Evolutionary conservation across 2,329 filamentous ascomycete genomes (phyloP).

Genomic region (Fonsecaea pedrosoi): DNA sequence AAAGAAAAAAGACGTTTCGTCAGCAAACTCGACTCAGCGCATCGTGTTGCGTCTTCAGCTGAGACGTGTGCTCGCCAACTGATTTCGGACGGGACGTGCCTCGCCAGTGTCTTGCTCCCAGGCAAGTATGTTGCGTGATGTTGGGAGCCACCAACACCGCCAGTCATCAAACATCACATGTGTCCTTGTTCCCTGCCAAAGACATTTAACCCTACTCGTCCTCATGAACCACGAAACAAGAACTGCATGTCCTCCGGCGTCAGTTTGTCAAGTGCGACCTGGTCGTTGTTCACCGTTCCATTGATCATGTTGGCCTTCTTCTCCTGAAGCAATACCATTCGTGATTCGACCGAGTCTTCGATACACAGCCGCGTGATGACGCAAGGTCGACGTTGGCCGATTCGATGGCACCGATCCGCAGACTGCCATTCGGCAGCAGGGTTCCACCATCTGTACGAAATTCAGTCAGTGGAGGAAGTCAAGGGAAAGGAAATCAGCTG

Average conservation of each 20-base stretch:
- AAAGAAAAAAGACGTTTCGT: neutral
- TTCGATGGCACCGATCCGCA: conserved; percentile 91
- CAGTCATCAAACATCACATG: no score
- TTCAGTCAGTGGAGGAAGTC: neutral
- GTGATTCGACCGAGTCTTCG: conserved; percentile 93
- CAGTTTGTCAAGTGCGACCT: conserved; percentile 87
- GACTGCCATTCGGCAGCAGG: conserved; percentile 99
- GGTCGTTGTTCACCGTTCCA: conserved; percentile 92
- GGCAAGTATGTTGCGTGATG: neutral
- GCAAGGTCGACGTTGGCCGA: conserved; percentile 91
- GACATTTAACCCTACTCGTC: neutral
- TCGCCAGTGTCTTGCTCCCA: neutral
- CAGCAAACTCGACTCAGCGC: neutral
- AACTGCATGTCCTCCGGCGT: conserved; percentile 95
- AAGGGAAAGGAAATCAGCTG: conserved; percentile 1
- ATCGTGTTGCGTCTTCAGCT: neutral
- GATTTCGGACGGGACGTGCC: neutral
- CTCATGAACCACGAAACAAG: conserved; percentile 75
- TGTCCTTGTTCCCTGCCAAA: neutral
- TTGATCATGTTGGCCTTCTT: conserved; percentile 99
- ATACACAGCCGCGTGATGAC: conserved; percentile 94
- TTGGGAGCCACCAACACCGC: neutral
- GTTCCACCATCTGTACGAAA: conserved; percentile 83
- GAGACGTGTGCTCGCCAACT: neutral
- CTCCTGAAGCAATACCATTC: conserved; percentile 94